These are phyloP conservation scores for Rasamsonia emersonii DNA, from an alignment of 2,329 filamentous ascomycete species.

Conservation along the genomic window DNA sequence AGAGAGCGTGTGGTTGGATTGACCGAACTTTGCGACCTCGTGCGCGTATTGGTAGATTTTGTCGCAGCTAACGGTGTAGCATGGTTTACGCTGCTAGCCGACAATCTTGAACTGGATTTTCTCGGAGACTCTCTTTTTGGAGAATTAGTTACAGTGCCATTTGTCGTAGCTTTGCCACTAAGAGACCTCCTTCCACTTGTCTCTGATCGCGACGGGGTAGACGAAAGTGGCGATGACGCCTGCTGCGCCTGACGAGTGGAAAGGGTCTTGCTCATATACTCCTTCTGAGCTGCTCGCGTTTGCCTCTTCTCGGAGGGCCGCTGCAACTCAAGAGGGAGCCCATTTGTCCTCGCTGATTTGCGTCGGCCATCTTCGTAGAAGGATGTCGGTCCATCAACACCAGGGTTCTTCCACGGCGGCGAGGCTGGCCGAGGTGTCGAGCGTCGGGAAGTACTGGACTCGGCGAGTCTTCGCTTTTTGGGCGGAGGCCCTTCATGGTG, in stretches of 20 bases:
- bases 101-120: constrained; percentile 15
- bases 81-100: constrained; percentile 12
- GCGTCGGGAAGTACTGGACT: constrained; percentile 23
- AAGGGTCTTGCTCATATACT: constrained; percentile 22
- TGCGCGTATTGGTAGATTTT: constrained; percentile 18
- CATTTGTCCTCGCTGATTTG: constrained; percentile 50
- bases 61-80: constrained; percentile 20
- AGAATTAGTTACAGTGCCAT: constrained; percentile 15
- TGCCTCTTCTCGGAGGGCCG: constrained; percentile 40
- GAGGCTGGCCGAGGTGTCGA: constrained; percentile 46
- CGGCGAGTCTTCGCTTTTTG: constrained; percentile 38
- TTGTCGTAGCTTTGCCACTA: constrained; percentile 20
- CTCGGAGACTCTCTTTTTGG: constrained; percentile 17
- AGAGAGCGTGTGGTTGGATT: constrained; percentile 12
- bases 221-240: constrained; percentile 24
- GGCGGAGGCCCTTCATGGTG: constrained; percentile 32
- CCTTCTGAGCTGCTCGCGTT: constrained; percentile 33
- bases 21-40: constrained; percentile 22
- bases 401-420: constrained; percentile 86
- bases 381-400: constrained; percentile 77
- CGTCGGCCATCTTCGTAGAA: constrained; percentile 59
- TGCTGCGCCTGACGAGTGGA: constrained; percentile 16
- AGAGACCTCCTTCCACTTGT: constrained; percentile 20
- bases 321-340: constrained; percentile 39
- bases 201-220: constrained; percentile 19